Evolutionary conservation across 2,329 filamentous ascomycete genomes (phyloP).

Genomic region (Cytospora leucostoma): DNA sequence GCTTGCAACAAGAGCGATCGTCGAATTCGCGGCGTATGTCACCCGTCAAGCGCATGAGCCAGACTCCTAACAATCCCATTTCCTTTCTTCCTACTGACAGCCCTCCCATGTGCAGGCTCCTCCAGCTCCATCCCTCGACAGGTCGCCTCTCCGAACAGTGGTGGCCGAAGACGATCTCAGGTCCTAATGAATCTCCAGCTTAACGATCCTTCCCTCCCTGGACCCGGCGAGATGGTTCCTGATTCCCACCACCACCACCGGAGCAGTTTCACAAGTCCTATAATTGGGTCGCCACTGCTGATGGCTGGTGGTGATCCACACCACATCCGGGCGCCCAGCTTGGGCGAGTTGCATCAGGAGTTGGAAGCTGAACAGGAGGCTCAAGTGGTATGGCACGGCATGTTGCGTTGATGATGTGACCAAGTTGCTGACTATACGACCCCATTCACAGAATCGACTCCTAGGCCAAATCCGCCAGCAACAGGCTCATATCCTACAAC

Average conservation of each 20-base stretch:
- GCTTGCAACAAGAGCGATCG: conserved; percentile 66
- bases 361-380: conserved; percentile 78
- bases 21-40: conserved; percentile 49
- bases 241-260: conserved; percentile 42
- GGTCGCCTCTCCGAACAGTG: conserved; percentile 17
- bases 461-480: conserved; percentile 76
- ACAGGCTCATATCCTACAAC: conserved; percentile 67
- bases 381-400: conserved; percentile 62
- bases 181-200: conserved; percentile 73
- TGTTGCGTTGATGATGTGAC: not conserved
- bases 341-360: conserved; percentile 78
- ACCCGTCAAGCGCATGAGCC: conserved; percentile 14
- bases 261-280: conserved; percentile 35
- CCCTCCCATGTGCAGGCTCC: conserved; percentile 19
- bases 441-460: conserved; percentile 63
- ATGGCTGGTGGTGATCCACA: conserved; percentile 52
- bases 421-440: not conserved
- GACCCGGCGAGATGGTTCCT: conserved; percentile 67
- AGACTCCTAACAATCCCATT: conserved; percentile 28
- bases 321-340: conserved; percentile 67
- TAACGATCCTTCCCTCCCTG: conserved; percentile 68
- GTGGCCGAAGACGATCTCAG: conserved; percentile 64
- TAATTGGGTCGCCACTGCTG: conserved; percentile 41
- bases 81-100: not conserved
- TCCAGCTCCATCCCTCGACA: conserved; percentile 27